Base-by-base conservation (phyloP, 139 green algal genomes). In the Coelastrella sp. region DNA sequence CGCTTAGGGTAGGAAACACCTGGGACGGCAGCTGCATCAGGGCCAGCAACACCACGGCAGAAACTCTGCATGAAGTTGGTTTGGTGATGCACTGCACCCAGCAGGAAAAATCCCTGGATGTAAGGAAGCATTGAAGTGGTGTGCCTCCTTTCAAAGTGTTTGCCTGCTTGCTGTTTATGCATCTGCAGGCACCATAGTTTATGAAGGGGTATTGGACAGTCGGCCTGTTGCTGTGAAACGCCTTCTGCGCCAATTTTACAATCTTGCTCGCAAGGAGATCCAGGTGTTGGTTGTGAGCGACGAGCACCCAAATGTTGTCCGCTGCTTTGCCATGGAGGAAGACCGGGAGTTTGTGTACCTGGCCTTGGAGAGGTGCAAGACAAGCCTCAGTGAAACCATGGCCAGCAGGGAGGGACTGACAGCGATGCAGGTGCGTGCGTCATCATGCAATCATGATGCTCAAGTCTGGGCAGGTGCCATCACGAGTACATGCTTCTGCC, bases 301-400 rank as follows among this genome's bases (percentile, higher is more conserved):
- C 82, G 98, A 99, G 91, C 98, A 99, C 91, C 97, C 97, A 78
- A 99, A 99, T 91, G 95, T 99, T 49, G 93, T 98, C 84, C 93
- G 96, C 27, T 99, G 96, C 92, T 99, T 99, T 93, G 98, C 97
- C 7, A 97, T 99, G 96, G 98, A 99, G 92, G 96, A 99, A 91
- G 98, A 99, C 93, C 85, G 82, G 4, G 95, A 99, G 93, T 99
- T 99, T 93, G 94, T 99, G 27, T 99, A 99, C 93, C 93, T 99
- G 70, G 98, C 98, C 9, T 93, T 99, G 75, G 98, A 99, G 91
- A 92, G 94, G 14, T 99, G 98, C 93, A 70, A 61, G 24, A 63
- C 65, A 14, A 95, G 91, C 49, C 93, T 99, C 59, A 58, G 78
- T 19, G 95, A 97, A 9, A 87, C 27, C 56, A 56, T 93, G 56